Conservation (phyloP, 2,329 filamentous ascomycete genomes). For the Helicocarpus griseus region DNA sequence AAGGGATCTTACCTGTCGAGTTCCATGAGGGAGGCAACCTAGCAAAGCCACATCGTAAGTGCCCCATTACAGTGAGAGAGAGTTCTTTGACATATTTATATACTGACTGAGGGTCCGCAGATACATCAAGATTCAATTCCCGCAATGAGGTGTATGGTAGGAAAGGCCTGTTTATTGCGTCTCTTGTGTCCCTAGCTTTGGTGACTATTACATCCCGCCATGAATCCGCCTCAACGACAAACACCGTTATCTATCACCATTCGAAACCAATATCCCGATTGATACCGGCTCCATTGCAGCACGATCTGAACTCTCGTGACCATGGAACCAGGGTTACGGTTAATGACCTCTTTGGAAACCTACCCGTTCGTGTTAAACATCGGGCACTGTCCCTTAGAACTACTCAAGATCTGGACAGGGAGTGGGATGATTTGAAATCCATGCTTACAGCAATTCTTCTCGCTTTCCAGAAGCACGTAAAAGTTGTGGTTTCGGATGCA, state of each 20-base stretch:
- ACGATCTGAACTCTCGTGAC: conserved; percentile 44
- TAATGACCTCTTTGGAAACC: conserved; percentile 74
- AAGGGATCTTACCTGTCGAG: conserved; percentile 63
- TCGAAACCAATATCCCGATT: conserved; percentile 56
- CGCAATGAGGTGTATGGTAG: conserved; percentile 49
- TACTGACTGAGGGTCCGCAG: conserved; percentile 35
- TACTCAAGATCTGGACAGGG: conserved; percentile 45
- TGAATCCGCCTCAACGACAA: conserved; percentile 37
- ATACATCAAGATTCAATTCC: conserved; percentile 62
- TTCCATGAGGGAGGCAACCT: conserved; percentile 63
- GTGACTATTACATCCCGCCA: conserved; percentile 68
- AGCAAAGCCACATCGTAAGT: conserved; percentile 61
- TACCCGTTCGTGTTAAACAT: conserved; percentile 84
- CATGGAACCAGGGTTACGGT: conserved; percentile 71
- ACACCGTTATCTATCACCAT: conserved; percentile 60
- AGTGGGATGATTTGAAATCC: conserved; percentile 56
- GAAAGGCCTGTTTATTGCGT: conserved; percentile 66
- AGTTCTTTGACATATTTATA: not conserved
- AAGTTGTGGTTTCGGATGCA: conserved; percentile 50
- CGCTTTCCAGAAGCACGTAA: conserved; percentile 51
- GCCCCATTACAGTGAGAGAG: not conserved
- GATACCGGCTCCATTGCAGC: conserved; percentile 49
- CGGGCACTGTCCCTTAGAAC: conserved; percentile 48
- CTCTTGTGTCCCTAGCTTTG: conserved; percentile 65
- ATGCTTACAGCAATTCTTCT: conserved; percentile 57